Percentiles rank a stretch among this genome's conserved stretches.
phyloP scores from a whole-genome alignment of 2,329 filamentous ascomycete genomes.

The Hortaea werneckii region DNA sequence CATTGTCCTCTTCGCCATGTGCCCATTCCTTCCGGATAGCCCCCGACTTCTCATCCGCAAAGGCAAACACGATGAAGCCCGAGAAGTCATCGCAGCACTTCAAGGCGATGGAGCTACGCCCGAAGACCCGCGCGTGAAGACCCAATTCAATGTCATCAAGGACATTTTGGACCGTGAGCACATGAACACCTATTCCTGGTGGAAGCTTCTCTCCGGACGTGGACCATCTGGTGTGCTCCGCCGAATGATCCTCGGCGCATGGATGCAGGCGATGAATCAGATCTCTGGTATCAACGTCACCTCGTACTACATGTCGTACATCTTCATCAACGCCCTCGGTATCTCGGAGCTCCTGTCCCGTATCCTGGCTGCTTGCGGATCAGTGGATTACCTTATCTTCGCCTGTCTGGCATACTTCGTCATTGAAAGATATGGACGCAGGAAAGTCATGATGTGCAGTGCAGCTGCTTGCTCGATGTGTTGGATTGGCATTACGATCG shows the following conservation, averaged over 20 bases:
- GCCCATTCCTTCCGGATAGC: slow-evolving; percentile 29
- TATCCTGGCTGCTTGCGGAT: slow-evolving; percentile 42
- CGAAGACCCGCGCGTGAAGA: slow-evolving; percentile 29
- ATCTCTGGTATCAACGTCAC: slow-evolving; percentile 17
- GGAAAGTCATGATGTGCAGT: slow-evolving; percentile 40
- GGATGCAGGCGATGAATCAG: slow-evolving; percentile 21
- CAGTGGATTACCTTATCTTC: slow-evolving; percentile 40
- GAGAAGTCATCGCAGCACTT: slow-evolving; percentile 35
- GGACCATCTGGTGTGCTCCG: slow-evolving; percentile 23
- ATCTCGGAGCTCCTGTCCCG: slow-evolving; percentile 37
- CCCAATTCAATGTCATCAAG: slow-evolving; percentile 41
- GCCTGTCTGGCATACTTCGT: slow-evolving; percentile 38
- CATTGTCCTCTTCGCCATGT: slow-evolving; percentile 28
- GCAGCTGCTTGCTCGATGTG: slow-evolving; percentile 41
- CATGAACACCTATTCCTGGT: slow-evolving; percentile 36
- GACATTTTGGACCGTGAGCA: slow-evolving; percentile 38
- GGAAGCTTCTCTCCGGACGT: slow-evolving; percentile 34
- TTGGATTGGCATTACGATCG: slow-evolving; percentile 39
- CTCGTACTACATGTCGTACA: slow-evolving; percentile 32
- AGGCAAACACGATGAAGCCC: slow-evolving; percentile 42
- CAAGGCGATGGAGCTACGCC: slow-evolving; percentile 37
- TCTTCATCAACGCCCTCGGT: slow-evolving; percentile 42
- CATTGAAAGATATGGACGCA: slow-evolving; percentile 39
- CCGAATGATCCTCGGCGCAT: slow-evolving; percentile 16
- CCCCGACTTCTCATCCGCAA: slow-evolving; percentile 40